Evolutionary conservation across 1,284 basidiomycete genomes (phyloP).

Genomic region (Trichosporon ovoides): DNA sequence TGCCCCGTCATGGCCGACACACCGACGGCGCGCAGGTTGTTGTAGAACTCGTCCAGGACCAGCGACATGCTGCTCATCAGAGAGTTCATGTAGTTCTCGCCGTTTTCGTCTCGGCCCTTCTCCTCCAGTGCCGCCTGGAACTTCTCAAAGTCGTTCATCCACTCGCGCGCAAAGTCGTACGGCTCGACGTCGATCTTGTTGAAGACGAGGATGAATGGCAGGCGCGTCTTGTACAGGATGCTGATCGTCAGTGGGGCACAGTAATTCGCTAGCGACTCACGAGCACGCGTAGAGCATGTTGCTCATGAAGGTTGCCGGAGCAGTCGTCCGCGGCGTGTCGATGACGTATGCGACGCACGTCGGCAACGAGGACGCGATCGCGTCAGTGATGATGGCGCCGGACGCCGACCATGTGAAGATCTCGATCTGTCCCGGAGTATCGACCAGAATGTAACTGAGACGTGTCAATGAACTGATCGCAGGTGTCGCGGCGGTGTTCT

Average conservation of each 20-base stretch:
- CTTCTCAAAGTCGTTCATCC: slow-evolving; percentile 96
- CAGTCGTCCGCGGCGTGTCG: slow-evolving; percentile 90
- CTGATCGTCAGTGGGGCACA: slow-evolving; percentile 49
- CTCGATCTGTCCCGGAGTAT: slow-evolving; percentile 99
- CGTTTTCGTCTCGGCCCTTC: slow-evolving; percentile 65
- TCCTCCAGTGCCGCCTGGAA: slow-evolving; percentile 59
- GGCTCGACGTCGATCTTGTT: slow-evolving; percentile 91
- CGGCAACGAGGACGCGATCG: slow-evolving; percentile 87
- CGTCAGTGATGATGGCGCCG: slow-evolving; percentile 96
- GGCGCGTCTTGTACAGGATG: slow-evolving; percentile 95
- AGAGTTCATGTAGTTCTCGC: slow-evolving; percentile 97
- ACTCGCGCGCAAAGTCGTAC: slow-evolving; percentile 87
- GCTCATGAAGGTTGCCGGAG: slow-evolving; percentile 98
- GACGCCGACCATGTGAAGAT: slow-evolving; percentile 99
- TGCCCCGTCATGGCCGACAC: slow-evolving; percentile 93
- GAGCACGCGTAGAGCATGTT: slow-evolving; percentile 99
- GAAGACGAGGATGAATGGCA: slow-evolving; percentile 97
- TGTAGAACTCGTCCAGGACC: slow-evolving; percentile 97
- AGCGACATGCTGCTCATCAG: slow-evolving; percentile 99
- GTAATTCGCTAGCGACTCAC: slow-evolving; percentile 50
- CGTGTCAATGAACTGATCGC: no score
- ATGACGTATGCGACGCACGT: slow-evolving; percentile 95
- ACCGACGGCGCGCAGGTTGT: slow-evolving; percentile 88
- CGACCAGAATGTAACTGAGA: slow-evolving; percentile 79
- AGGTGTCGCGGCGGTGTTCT: no score